A percentile compares a stretch with the other conserved stretches of the same genome.
phyloP scores from a whole-genome alignment of 768 basidiomycete genomes.

The Antrodiella citrinella region DNA sequence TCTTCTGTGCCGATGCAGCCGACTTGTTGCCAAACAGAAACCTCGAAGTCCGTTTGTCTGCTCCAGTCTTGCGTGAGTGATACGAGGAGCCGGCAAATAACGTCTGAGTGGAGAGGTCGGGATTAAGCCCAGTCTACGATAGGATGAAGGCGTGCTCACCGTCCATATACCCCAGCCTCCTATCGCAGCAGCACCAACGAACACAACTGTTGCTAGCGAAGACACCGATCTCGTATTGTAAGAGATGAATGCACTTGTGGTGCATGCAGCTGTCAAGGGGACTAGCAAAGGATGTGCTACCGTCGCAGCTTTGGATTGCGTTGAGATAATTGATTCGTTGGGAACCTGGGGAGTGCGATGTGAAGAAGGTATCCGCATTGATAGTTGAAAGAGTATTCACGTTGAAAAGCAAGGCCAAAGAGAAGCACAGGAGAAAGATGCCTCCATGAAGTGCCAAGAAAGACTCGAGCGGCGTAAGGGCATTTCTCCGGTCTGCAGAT shows the following conservation, averaged over 20 bases:
- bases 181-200: conserved; percentile 40
- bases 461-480: conserved; percentile 57
- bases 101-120: conserved; percentile 37
- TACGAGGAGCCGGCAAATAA: conserved; percentile 49
- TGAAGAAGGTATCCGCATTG: not conserved
- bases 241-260: conserved; percentile 51
- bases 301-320: conserved; percentile 37
- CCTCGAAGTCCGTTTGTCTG: conserved; percentile 73
- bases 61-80: conserved; percentile 66
- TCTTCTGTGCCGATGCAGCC: conserved; percentile 28
- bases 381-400: conserved; percentile 29
- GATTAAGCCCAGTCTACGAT: not conserved
- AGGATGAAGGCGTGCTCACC: conserved; percentile 33
- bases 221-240: conserved; percentile 58
- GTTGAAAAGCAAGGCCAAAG: conserved; percentile 50
- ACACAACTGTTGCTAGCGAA: conserved; percentile 43
- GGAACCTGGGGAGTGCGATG: not conserved
- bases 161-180: conserved; percentile 67
- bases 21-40: conserved; percentile 73
- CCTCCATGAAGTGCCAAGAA: conserved; percentile 65
- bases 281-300: conserved; percentile 55
- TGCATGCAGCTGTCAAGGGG: conserved; percentile 47
- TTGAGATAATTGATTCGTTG: not conserved
- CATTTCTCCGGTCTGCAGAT: conserved; percentile 28
- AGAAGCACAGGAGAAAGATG: conserved; percentile 47